A percentile compares a stretch with the other conserved stretches of the same genome.
phyloP scores from a whole-genome alignment of 1,284 basidiomycete species.

The Cryptococcus maquisensis region DNA sequence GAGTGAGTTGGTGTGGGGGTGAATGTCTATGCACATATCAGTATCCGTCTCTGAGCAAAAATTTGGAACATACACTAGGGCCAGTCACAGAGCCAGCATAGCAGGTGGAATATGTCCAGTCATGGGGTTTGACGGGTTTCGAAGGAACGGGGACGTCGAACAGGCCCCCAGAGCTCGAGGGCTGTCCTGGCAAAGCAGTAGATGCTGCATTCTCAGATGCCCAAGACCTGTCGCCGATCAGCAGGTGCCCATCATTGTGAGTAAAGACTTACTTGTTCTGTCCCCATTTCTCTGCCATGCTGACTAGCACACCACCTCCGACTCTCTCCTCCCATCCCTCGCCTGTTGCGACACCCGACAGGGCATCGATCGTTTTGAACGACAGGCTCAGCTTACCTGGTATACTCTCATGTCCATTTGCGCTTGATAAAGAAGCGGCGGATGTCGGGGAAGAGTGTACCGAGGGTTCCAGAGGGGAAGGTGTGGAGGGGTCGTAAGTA shows the following conservation, averaged over 20 bases:
- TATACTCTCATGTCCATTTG: no score
- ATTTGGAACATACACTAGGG: slow-evolving; percentile 21
- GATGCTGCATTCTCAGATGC: slow-evolving; percentile 13
- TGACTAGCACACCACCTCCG: slow-evolving; percentile 87
- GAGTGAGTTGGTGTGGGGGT: slow-evolving; percentile 56
- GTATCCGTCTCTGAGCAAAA: not conserved
- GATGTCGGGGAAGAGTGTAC: no score
- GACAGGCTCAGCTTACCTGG: no score
- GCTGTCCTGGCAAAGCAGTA: slow-evolving; percentile 22
- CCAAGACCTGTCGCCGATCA: not conserved
- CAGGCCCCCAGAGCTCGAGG: slow-evolving; percentile 5
- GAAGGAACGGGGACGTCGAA: slow-evolving; percentile 66
- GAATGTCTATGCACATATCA: slow-evolving; percentile 44
- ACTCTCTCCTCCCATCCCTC: slow-evolving; percentile 62
- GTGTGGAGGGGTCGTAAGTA: slow-evolving; percentile 28
- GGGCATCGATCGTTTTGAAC: slow-evolving; percentile 67
- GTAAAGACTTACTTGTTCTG: slow-evolving; percentile 63
- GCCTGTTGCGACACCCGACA: slow-evolving; percentile 71
- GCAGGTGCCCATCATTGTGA: not conserved
- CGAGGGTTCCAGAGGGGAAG: slow-evolving; percentile 4
- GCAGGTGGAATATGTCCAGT: slow-evolving; percentile 95
- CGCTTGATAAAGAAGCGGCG: not conserved
- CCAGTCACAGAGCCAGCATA: slow-evolving; percentile 64
- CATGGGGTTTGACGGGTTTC: slow-evolving; percentile 77
- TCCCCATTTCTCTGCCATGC: slow-evolving; percentile 90